A percentile compares a stretch with the other conserved stretches of the same genome.
These are phyloP conservation scores for Hypoxylon sp. DNA, from an alignment of 2,329 filamentous ascomycete species.

Conservation along the genomic window DNA sequence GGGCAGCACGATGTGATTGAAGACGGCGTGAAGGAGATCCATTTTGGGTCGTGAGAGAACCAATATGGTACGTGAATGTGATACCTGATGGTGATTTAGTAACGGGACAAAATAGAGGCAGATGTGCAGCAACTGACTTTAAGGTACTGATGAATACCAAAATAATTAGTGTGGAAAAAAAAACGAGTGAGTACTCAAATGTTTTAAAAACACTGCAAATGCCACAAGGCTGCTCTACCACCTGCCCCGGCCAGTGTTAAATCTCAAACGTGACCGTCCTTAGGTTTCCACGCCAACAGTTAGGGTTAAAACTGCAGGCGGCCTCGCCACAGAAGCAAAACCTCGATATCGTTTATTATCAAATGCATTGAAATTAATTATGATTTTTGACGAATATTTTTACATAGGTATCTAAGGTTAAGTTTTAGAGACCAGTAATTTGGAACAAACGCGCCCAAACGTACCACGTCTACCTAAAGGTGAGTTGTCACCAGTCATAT, in stretches of 20 bases:
- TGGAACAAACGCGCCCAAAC: neutral
- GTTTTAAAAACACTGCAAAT: too few relatives aligned
- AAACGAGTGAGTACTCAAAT: too few relatives aligned
- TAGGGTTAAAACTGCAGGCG: neutral
- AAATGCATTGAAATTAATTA: neutral
- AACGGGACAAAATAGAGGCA: too few relatives aligned
- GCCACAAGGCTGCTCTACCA: too few relatives aligned
- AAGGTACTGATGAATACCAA: too few relatives aligned
- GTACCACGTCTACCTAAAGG: neutral
- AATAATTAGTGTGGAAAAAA: too few relatives aligned
- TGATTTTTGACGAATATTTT: neutral
- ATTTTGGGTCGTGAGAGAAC: conserved; percentile 2
- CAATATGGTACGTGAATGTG: neutral
- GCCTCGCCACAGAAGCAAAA: neutral
- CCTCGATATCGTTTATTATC: neutral
- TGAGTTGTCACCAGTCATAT: neutral
- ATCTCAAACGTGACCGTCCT: too few relatives aligned
- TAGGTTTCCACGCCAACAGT: too few relatives aligned
- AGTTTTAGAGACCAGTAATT: neutral
- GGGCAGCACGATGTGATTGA: conserved; percentile 60
- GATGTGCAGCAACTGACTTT: too few relatives aligned
- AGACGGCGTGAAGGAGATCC: conserved; percentile 43
- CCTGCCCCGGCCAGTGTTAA: too few relatives aligned
- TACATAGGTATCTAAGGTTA: too few relatives aligned
- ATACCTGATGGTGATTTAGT: too few relatives aligned